Percentiles rank a stretch among this genome's conserved stretches.
These are phyloP conservation scores for Gossypium davidsonii DNA, from an alignment of 441 rosid species.

Conservation along the genomic window DNA sequence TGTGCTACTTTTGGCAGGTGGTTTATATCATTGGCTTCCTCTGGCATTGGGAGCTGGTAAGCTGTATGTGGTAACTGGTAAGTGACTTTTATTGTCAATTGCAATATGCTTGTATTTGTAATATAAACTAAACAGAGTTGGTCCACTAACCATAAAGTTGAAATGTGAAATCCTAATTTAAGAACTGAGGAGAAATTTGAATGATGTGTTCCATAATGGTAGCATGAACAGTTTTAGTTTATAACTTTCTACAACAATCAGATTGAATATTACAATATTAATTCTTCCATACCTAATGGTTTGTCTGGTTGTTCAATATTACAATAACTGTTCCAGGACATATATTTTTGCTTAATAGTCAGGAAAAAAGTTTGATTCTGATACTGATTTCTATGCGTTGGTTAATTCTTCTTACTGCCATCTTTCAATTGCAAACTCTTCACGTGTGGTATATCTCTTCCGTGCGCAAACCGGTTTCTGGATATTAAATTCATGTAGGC, in stretches of 20 bases:
- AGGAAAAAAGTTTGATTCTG: not conserved
- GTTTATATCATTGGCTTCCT: constrained; percentile 16
- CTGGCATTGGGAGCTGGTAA: constrained; percentile 21
- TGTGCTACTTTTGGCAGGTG: constrained; percentile 26
- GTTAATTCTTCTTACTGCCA: not conserved
- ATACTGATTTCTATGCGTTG: not conserved
- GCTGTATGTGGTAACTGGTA: not conserved
- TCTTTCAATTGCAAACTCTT: not conserved
- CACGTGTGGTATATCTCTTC: not conserved
- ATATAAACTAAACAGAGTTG: not conserved
- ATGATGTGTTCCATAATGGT: too few relatives aligned
- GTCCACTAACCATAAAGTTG: not conserved
- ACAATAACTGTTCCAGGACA: not conserved
- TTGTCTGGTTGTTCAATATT: not conserved
- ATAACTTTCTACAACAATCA: too few relatives aligned
- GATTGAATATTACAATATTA: too few relatives aligned
- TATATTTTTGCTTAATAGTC: not conserved
- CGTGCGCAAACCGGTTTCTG: not conserved
- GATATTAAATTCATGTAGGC: not conserved
- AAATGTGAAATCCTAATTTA: not conserved
- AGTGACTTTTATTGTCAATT: constrained; percentile 1
- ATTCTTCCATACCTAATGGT: not conserved
- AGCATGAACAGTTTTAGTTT: too few relatives aligned
- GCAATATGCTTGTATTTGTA: not conserved
- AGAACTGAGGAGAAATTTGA: too few relatives aligned